Evolutionary conservation across 2,329 filamentous ascomycete genomes (phyloP), one percentile per base, ranked within the genome.

Genomic region (Diaporthe ampelina): DNA sequence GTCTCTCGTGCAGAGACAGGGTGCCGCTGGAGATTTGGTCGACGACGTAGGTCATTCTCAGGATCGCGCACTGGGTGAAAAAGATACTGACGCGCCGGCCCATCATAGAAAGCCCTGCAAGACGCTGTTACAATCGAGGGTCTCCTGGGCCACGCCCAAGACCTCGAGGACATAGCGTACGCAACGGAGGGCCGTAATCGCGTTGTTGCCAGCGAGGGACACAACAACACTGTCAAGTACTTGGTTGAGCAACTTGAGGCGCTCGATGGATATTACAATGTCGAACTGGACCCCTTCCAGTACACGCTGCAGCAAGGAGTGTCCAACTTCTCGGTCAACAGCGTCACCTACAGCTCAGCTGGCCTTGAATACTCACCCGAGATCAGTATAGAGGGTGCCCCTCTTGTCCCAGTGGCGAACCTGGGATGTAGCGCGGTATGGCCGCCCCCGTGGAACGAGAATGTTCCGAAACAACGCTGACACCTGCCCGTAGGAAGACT

Each of bases 351-450:
- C 54, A 76, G 76, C 1, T 78, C 78, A 13, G 43, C 76, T 37
- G 80, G 82, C 77, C 81, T 86, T 81, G 85, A 83, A n/a, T 91
- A 90, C 79, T 88, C 87, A 19, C 88, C 90, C 4, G 83, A 84
- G 52, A 88, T 85, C 35, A 79, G 81, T 19, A 81, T 83, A n/a
- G 81, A 78, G 50, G 82, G 81, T 11, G 19, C 52, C 1, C 81
- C 85, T 1, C 78, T 91, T 17, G 83, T 90, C 57, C 78, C 82
- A 32, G 87, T 89, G 21, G 80, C 83, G 32, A 88, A 88, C 79
- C 79, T 91, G 4, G 91, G 91, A 57, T 92, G 91, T 79, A 80
- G 80, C 6, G 82, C 82, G 15, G 80, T 82, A 17, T 89, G 92
- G 79, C 93, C 85, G 80, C 88, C 13, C 8, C 11, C 24, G 21